Evolutionary conservation across 2,329 filamentous ascomycete genomes (phyloP).

Genomic region (Calonectria fujianensis): DNA sequence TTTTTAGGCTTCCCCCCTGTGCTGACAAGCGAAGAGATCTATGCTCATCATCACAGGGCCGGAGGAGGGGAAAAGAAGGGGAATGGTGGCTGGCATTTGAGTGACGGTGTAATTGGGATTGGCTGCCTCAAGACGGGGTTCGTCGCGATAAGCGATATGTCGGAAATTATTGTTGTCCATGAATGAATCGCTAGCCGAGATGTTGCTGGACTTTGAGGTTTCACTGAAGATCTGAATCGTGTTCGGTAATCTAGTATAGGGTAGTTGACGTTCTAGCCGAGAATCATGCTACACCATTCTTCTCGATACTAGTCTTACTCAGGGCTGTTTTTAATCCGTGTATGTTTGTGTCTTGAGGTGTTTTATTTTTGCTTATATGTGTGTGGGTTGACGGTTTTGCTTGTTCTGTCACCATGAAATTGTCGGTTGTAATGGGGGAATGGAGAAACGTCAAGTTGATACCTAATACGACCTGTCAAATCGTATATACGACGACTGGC

Average conservation of each 20-base stretch:
- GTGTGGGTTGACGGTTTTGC: background rate
- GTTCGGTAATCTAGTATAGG: background rate
- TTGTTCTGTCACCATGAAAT: background rate
- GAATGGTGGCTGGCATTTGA: background rate
- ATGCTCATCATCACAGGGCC: background rate
- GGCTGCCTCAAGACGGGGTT: background rate
- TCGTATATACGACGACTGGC: background rate
- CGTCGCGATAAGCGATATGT: constrained; percentile 28
- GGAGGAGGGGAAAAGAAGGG: background rate
- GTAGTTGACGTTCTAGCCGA: background rate
- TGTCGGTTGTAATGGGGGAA: background rate
- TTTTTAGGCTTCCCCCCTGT: background rate
- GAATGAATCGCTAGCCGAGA: constrained; percentile 14
- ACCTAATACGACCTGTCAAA: background rate
- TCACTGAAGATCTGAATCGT: background rate
- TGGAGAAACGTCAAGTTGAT: background rate
- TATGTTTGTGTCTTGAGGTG: background rate
- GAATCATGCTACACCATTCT: background rate
- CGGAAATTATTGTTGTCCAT: constrained; percentile 27
- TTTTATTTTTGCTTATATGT: background rate
- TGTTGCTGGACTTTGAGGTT: constrained; percentile 14
- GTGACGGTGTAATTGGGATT: constrained; percentile 6
- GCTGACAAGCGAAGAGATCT: constrained; percentile 6
- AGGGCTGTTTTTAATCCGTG: background rate
- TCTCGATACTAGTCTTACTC: background rate